Conservation (phyloP, 805 yeast genomes). For the Saccharomycopsis sp. region DNA sequence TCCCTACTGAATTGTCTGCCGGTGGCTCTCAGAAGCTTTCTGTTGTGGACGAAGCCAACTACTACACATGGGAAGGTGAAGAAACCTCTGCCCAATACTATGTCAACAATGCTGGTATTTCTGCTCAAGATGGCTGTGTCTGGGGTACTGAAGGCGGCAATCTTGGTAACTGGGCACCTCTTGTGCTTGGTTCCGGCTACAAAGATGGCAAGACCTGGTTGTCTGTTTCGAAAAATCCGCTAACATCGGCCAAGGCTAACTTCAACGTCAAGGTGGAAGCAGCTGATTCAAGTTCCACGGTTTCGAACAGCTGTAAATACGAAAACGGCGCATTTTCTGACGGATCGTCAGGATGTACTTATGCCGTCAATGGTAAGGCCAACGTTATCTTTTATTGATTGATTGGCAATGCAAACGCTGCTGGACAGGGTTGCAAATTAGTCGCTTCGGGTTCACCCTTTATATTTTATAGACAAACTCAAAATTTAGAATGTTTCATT, state of each 20-base stretch:
- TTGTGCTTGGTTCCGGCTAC: constrained; percentile 88
- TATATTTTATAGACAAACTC: background rate
- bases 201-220: constrained; percentile 69
- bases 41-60: constrained; percentile 69
- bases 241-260: constrained; percentile 64
- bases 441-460: background rate
- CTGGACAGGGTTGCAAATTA: background rate
- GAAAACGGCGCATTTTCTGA: constrained; percentile 70
- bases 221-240: constrained; percentile 91
- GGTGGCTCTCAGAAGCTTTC: constrained; percentile 62
- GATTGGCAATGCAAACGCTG: background rate
- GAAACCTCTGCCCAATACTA: constrained; percentile 93
- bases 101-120: constrained; percentile 94
- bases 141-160: constrained; percentile 86
- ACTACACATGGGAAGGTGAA: constrained; percentile 77
- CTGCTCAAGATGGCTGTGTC: constrained; percentile 82
- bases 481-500: too few relatives aligned
- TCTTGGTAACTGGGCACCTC: constrained; percentile 97
- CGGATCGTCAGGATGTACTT: constrained; percentile 75
- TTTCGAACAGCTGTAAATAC: constrained; percentile 73
- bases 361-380: constrained; percentile 82
- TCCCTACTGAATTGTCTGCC: constrained; percentile 76
- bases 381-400: constrained; percentile 64
- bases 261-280: constrained; percentile 75
- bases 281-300: constrained; percentile 46